Conservation (phyloP, 2,329 filamentous ascomycete species). For the Aureobasidium vineae region DNA sequence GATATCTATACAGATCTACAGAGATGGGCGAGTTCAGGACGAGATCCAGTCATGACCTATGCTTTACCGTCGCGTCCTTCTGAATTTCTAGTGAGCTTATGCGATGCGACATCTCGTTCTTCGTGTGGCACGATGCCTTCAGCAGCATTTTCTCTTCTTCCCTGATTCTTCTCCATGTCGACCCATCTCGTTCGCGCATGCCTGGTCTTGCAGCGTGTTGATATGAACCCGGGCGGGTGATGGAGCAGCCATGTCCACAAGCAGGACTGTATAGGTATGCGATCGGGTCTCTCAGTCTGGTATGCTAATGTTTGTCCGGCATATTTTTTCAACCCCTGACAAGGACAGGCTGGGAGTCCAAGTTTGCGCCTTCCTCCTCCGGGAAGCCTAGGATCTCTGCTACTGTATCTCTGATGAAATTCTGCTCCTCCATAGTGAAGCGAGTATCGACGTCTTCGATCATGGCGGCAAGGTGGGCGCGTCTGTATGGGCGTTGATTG, state of each 20-base stretch:
- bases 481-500: conserved; percentile 37
- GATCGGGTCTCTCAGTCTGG: neutral
- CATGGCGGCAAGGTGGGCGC: conserved; percentile 39
- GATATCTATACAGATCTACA: neutral
- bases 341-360: conserved; percentile 6
- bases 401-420: conserved; percentile 35
- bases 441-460: conserved; percentile 39
- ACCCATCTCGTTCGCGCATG: neutral
- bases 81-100: neutral
- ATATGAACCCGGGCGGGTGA: neutral
- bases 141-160: neutral
- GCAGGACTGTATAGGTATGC: neutral
- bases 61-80: neutral
- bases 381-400: conserved; percentile 29
- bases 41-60: too few relatives aligned
- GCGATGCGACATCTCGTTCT: too few relatives aligned
- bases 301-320: neutral
- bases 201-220: neutral
- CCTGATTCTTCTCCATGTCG: neutral
- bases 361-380: neutral
- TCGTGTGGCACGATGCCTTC: neutral
- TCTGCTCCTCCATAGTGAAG: conserved; percentile 37
- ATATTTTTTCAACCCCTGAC: conserved; percentile 7
- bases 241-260: neutral
- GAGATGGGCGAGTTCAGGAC: neutral